Evolutionary conservation across 768 basidiomycete species (phyloP).

Genomic region (Macrocybe gigantea): DNA sequence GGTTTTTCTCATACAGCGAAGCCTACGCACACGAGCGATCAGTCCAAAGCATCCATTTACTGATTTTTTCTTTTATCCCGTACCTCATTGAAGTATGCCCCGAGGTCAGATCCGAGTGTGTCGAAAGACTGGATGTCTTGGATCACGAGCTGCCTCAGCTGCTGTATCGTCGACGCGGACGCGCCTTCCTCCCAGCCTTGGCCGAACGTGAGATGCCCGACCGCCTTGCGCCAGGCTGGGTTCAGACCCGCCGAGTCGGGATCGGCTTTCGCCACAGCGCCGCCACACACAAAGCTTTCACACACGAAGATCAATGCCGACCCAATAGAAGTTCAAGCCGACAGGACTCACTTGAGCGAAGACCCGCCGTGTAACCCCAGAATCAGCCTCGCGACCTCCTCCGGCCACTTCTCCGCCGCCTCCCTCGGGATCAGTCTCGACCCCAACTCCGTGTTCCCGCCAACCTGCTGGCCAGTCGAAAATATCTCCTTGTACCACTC

Average conservation of each 20-base stretch:
- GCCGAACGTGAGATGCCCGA: background rate
- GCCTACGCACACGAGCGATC: constrained; percentile 23
- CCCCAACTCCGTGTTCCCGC: constrained; percentile 3
- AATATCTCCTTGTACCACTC: background rate
- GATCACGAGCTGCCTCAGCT: background rate
- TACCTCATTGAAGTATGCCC: background rate
- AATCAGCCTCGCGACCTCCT: background rate
- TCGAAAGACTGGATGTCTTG: background rate
- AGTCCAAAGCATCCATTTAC: background rate
- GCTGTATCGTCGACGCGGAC: background rate
- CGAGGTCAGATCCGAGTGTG: background rate
- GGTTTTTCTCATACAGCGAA: constrained; percentile 33
- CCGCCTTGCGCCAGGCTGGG: background rate
- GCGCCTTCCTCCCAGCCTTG: background rate
- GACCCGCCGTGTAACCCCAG: background rate
- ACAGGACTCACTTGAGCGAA: constrained; percentile 4
- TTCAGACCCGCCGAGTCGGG: background rate
- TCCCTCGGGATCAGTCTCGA: constrained; percentile 1
- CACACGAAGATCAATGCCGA: background rate
- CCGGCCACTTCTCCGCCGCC: background rate
- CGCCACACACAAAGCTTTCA: background rate
- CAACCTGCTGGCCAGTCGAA: background rate
- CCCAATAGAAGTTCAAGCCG: background rate
- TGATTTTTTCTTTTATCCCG: background rate
- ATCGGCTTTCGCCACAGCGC: background rate